phyloP scores from a whole-genome alignment of 148 eudicot species.

The Cornus suecica region DNA sequence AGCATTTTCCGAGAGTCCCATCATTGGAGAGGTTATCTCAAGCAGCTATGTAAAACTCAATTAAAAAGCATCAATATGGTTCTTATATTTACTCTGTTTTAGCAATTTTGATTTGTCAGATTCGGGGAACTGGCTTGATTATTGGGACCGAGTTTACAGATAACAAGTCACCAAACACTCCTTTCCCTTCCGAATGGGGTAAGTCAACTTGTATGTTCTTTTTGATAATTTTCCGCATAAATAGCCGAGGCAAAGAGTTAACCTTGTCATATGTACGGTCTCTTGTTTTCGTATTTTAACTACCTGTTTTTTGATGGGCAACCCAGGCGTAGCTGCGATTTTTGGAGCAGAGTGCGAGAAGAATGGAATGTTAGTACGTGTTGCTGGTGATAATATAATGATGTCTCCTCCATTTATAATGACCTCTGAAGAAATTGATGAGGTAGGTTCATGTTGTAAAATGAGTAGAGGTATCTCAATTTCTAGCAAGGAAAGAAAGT shows the following conservation, averaged over 20 bases:
- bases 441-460: slow-evolving; percentile 35
- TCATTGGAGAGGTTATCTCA: slow-evolving; percentile 78
- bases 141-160: slow-evolving; percentile 82
- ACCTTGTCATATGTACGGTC: neutral
- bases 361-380: slow-evolving; percentile 89
- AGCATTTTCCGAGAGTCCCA: slow-evolving; percentile 81
- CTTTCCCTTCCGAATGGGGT: slow-evolving; percentile 96
- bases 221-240: neutral
- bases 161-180: slow-evolving; percentile 82
- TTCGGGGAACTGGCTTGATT: slow-evolving; percentile 90
- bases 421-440: slow-evolving; percentile 61
- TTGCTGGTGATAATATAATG: slow-evolving; percentile 85
- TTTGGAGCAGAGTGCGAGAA: slow-evolving; percentile 90
- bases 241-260: neutral
- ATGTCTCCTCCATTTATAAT: slow-evolving; percentile 87
- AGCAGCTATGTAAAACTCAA: neutral
- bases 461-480: neutral
- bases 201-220: slow-evolving; percentile 16
- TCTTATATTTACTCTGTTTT: slow-evolving; percentile 7
- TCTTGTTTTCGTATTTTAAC: neutral
- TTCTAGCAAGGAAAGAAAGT: neutral
- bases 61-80: neutral
- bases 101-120: slow-evolving; percentile 32
- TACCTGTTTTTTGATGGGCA: neutral
- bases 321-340: slow-evolving; percentile 71